Percentiles rank a stretch among this genome's conserved stretches.
phyloP scores from a whole-genome alignment of 176 grass and related monocot species.

The Zea luxurians region DNA sequence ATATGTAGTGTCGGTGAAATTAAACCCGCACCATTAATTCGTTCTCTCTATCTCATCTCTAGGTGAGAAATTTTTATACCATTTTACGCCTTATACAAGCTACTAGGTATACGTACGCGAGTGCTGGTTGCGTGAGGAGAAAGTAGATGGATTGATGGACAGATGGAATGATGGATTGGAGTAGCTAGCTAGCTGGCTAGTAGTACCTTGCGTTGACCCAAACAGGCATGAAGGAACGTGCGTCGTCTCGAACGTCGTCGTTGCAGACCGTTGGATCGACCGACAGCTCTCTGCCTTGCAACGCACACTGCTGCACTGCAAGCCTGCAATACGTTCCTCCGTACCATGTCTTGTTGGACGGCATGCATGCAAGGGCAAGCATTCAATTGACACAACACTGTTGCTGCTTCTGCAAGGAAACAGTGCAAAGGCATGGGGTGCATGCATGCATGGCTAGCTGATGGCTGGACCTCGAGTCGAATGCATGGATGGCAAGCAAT shows the following conservation, averaged over 20 bases:
- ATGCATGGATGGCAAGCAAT: background rate
- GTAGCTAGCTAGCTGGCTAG: background rate
- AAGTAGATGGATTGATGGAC: constrained; percentile 58
- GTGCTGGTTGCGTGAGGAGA: constrained; percentile 48
- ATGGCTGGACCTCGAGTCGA: background rate
- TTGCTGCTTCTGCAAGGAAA: constrained; percentile 32
- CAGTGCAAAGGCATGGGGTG: constrained; percentile 33
- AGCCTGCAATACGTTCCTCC: too few species aligned
- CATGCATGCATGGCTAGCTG: background rate
- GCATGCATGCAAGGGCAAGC: background rate
- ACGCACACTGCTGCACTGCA: background rate
- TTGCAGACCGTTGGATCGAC: background rate
- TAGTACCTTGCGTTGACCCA: constrained; percentile 34
- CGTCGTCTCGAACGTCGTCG: background rate
- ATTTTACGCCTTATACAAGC: too few species aligned
- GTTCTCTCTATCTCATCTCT: too few species aligned
- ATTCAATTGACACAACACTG: background rate
- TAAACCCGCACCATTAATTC: too few species aligned
- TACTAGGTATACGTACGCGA: background rate
- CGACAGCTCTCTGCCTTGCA: background rate
- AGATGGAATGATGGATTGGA: constrained; percentile 59
- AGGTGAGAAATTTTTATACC: too few species aligned
- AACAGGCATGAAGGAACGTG: constrained; percentile 21
- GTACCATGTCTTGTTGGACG: background rate
- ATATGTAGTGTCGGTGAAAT: too few species aligned